A percentile compares a stretch with the other conserved stretches of the same genome.
These are phyloP conservation scores for Simplicillium aogashimaense DNA, from an alignment of 2,329 filamentous ascomycete genomes.

Conservation along the genomic window DNA sequence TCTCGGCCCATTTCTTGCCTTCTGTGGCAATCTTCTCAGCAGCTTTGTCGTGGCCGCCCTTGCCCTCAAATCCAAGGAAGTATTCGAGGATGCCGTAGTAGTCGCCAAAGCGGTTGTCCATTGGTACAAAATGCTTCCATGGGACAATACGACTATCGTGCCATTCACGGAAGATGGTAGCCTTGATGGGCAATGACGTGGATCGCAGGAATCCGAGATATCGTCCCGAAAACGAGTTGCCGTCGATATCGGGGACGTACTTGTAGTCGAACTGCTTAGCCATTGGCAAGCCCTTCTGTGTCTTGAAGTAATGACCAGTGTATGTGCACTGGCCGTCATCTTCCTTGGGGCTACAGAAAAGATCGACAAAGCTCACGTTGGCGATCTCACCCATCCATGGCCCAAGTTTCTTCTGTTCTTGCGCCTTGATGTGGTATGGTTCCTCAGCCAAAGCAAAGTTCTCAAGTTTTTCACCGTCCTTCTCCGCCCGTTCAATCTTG, in stretches of 20 bases:
- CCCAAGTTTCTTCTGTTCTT: slow-evolving; percentile 31
- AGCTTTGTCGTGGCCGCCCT: slow-evolving; percentile 39
- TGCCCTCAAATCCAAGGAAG: slow-evolving; percentile 51
- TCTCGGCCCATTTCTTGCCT: slow-evolving; percentile 59
- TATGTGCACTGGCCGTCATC: slow-evolving; percentile 34
- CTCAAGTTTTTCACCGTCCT: slow-evolving; percentile 25
- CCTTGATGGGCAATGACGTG: slow-evolving; percentile 64
- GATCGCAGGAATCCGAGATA: slow-evolving; percentile 61
- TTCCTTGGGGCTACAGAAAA: slow-evolving; percentile 35
- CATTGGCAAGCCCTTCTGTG: slow-evolving; percentile 29
- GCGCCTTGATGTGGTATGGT: slow-evolving; percentile 36
- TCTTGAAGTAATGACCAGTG: slow-evolving; percentile 33
- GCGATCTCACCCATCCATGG: slow-evolving; percentile 39
- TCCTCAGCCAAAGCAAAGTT: slow-evolving; percentile 45
- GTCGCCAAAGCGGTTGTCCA: slow-evolving; percentile 65
- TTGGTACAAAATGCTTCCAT: slow-evolving; percentile 75
- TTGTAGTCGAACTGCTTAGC: slow-evolving; percentile 51
- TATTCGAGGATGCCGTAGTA: slow-evolving; percentile 66
- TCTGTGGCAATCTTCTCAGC: slow-evolving; percentile 55
- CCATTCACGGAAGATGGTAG: slow-evolving; percentile 72
- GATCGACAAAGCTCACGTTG: slow-evolving; percentile 42
- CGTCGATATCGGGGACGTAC: slow-evolving; percentile 68
- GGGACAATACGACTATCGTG: slow-evolving; percentile 64
- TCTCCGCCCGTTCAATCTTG: slow-evolving; percentile 39
- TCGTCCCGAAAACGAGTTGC: slow-evolving; percentile 59